These are phyloP conservation scores for Talaromyces albobiverticillius DNA, from an alignment of 2,329 filamentous ascomycete species.

Conservation along the genomic window DNA sequence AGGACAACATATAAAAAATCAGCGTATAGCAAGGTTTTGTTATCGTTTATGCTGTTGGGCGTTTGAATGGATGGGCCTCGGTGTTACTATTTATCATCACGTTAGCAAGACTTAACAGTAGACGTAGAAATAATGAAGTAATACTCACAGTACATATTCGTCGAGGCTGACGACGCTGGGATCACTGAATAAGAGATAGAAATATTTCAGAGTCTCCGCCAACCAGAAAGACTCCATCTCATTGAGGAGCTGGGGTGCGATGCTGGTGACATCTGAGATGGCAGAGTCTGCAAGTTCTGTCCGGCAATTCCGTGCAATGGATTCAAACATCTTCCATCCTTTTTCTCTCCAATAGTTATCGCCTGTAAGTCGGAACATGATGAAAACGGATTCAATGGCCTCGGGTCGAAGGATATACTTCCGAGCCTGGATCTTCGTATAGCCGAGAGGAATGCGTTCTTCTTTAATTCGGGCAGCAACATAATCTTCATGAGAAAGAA, in stretches of 20 bases:
- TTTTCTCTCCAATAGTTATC: slow-evolving; percentile 63
- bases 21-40: not conserved
- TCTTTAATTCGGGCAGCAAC: slow-evolving; percentile 38
- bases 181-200: slow-evolving; percentile 47
- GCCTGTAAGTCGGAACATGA: slow-evolving; percentile 72
- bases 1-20: not conserved
- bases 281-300: slow-evolving; percentile 63
- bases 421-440: slow-evolving; percentile 35
- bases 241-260: slow-evolving; percentile 48
- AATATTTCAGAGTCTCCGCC: slow-evolving; percentile 49
- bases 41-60: slow-evolving; percentile 14
- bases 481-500: slow-evolving; percentile 39
- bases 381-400: slow-evolving; percentile 76
- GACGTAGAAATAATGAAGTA: not conserved
- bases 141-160: slow-evolving; percentile 46
- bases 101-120: slow-evolving; percentile 13
- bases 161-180: slow-evolving; percentile 43
- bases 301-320: slow-evolving; percentile 59
- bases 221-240: slow-evolving; percentile 77
- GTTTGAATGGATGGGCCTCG: slow-evolving; percentile 27
- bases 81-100: slow-evolving; percentile 29
- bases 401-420: slow-evolving; percentile 58
- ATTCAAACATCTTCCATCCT: slow-evolving; percentile 72
- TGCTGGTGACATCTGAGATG: slow-evolving; percentile 62
- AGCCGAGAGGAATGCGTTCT: slow-evolving; percentile 42